Evolutionary conservation across 176 grass and related monocot species (phyloP).

Genomic region (Canna indica): DNA sequence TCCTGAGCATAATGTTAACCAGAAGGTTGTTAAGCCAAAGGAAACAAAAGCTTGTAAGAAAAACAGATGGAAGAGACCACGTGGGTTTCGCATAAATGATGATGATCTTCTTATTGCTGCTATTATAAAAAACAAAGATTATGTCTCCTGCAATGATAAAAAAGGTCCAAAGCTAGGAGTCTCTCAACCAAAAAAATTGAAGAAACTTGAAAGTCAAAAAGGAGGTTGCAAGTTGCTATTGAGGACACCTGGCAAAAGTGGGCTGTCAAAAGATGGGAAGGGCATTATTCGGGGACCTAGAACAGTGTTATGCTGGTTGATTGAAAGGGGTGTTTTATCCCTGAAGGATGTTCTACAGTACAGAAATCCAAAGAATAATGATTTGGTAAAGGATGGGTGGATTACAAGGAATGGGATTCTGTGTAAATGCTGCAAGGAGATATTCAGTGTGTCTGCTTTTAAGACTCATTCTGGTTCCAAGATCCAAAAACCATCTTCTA

Average conservation of each 20-base stretch:
- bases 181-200: conserved; percentile 31
- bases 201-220: conserved; percentile 46
- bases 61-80: conserved; percentile 56
- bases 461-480: conserved; percentile 64
- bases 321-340: conserved; percentile 75
- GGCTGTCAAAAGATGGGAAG: conserved; percentile 46
- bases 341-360: conserved; percentile 83
- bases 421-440: conserved; percentile 66
- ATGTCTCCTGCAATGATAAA: conserved; percentile 38
- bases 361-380: conserved; percentile 45
- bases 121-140: conserved; percentile 92
- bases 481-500: conserved; percentile 46
- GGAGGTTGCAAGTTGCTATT: conserved; percentile 31
- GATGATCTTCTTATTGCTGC: conserved; percentile 89
- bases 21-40: conserved; percentile 18
- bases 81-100: conserved; percentile 74
- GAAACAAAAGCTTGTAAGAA: conserved; percentile 30
- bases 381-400: conserved; percentile 66
- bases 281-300: conserved; percentile 55
- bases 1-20: conserved; percentile 23
- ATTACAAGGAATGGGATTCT: conserved; percentile 79
- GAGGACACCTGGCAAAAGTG: conserved; percentile 43
- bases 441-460: conserved; percentile 67
- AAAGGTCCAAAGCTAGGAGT: conserved; percentile 27
- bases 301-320: conserved; percentile 95